Evolutionary conservation across 352 stramenopile species (phyloP), one percentile per base, ranked within the genome.

Genomic region (Phytophthora meadii): DNA sequence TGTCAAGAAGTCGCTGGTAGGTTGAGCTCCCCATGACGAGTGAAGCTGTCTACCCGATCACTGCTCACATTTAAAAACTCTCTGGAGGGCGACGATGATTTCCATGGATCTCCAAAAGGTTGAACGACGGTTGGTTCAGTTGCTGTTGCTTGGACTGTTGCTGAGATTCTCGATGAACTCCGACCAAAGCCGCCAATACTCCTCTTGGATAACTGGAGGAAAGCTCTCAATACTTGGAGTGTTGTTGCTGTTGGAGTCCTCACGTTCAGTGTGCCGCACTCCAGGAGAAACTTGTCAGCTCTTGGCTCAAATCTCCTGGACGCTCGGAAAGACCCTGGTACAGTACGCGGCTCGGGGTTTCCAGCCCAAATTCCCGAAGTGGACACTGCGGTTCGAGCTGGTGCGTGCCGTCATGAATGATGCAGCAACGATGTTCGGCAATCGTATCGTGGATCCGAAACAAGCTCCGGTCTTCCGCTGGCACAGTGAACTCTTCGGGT

Each of bases 331-430:
- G 1, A 65, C 58, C 1, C 12, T 61, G 11, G 8, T 39, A 30
- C 55, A 55, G 24, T 66, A 54, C 19, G 25, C 45, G 7, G 34
- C 34, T 34, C 54, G 67, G 17, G 68, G 71, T 2, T 64, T 65
- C 24, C 60, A 54, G 11, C 68, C 65, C 7, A 61, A 75, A 15
- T 78, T 74, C 27, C 64, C 74, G 0, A 58, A 68, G 17, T 82
- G 74, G 71, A 80, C 74, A 15, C 61, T 82, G 22, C 40, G 47
- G 8, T 71, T 79, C 24, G 71, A 80, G 44, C 47, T 82, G 19
- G 10, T 72, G 14, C 53, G 59, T 22, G 61, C 62, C 0, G 50
- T 53, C 8, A 68, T 77, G 58, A 57, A 67, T 10, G 50, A 50
- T 19, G 45, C 46, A 5, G 55, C 67, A 0, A 59, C 77, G 14